These are phyloP conservation scores for Opeltia flavorubescens DNA, from an alignment of 495 filamentous ascomycete genomes.

Conservation along the genomic window DNA sequence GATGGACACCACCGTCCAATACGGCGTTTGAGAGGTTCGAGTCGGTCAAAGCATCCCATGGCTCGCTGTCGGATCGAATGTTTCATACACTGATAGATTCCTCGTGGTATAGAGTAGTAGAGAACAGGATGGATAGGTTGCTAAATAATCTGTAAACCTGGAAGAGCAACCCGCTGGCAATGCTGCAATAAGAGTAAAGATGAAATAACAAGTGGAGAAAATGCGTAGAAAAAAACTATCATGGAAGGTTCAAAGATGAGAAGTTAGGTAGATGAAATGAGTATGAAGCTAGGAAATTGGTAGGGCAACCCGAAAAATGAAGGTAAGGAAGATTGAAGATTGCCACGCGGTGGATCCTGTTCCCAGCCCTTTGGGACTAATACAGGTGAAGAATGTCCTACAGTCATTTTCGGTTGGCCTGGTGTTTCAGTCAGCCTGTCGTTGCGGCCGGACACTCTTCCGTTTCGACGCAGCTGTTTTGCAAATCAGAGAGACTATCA, in stretches of 20 bases:
- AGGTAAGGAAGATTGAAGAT: not conserved
- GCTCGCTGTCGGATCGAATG: slow-evolving; percentile 1
- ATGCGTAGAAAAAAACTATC: too few relatives aligned
- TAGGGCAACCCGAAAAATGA: slow-evolving; percentile 1
- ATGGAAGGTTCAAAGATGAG: too few relatives aligned
- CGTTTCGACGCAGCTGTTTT: not conserved
- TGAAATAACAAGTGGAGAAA: not conserved
- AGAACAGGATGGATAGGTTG: not conserved
- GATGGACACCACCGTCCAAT: slow-evolving; percentile 1
- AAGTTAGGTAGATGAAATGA: not conserved
- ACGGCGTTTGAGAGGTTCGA: slow-evolving; percentile 1
- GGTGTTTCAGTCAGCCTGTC: too few relatives aligned
- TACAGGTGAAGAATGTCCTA: not conserved
- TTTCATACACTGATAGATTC: slow-evolving; percentile 3
- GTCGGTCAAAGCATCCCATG: slow-evolving; percentile 8
- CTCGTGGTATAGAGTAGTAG: not conserved
- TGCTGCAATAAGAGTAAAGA: not conserved
- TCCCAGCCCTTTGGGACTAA: too few relatives aligned
- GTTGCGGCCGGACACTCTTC: not conserved
- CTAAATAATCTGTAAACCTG: not conserved
- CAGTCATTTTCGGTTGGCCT: not conserved
- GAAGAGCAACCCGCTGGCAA: slow-evolving; percentile 1
- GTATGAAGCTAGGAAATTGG: slow-evolving; percentile 5
- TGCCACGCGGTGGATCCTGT: too few relatives aligned
- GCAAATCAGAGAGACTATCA: not conserved